phyloP scores from a whole-genome alignment of 2,329 filamentous ascomycete genomes.

The Ophiostoma montium region DNA sequence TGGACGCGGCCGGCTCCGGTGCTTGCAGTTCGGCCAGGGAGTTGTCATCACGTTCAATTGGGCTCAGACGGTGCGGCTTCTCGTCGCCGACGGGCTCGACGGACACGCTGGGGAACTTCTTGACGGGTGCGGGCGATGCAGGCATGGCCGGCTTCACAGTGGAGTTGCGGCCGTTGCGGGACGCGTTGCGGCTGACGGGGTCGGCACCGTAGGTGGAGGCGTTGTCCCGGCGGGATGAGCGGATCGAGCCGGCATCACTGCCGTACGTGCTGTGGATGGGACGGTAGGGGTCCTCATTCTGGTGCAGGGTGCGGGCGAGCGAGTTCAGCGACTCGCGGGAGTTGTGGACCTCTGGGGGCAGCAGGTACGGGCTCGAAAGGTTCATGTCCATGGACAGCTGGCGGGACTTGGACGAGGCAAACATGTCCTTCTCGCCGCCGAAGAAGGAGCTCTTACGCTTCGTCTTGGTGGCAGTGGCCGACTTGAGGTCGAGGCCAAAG shows the following conservation, averaged over 20 bases:
- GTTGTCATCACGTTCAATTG: slow-evolving; percentile 16
- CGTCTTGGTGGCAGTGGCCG: slow-evolving; percentile 19
- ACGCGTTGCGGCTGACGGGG: slow-evolving; percentile 14
- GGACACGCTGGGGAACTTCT: slow-evolving; percentile 24
- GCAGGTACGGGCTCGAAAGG: slow-evolving; percentile 74
- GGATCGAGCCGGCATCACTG: slow-evolving; percentile 42
- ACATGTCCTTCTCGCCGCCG: slow-evolving; percentile 40
- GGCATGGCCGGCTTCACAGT: slow-evolving; percentile 17
- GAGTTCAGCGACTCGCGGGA: slow-evolving; percentile 82
- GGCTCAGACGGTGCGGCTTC: not conserved
- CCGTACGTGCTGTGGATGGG: slow-evolving; percentile 38
- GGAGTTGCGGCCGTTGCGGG: slow-evolving; percentile 18
- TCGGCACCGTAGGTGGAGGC: slow-evolving; percentile 21
- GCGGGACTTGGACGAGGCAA: slow-evolving; percentile 29
- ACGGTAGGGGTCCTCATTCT: slow-evolving; percentile 75
- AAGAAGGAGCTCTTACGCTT: slow-evolving; percentile 32
- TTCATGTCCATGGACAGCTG: slow-evolving; percentile 62
- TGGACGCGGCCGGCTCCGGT: slow-evolving; percentile 22
- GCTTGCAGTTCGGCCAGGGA: slow-evolving; percentile 21
- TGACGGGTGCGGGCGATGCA: slow-evolving; percentile 7
- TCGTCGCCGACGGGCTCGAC: slow-evolving; percentile 19
- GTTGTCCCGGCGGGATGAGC: slow-evolving; percentile 32
- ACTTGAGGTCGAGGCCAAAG: slow-evolving; percentile 58
- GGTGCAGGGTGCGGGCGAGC: slow-evolving; percentile 59
- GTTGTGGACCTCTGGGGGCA: slow-evolving; percentile 66